Evolutionary conservation across 1,139 yeast genomes (phyloP), one percentile per base, ranked within the genome.

Genomic region (Saccharomycopsis phalli): DNA sequence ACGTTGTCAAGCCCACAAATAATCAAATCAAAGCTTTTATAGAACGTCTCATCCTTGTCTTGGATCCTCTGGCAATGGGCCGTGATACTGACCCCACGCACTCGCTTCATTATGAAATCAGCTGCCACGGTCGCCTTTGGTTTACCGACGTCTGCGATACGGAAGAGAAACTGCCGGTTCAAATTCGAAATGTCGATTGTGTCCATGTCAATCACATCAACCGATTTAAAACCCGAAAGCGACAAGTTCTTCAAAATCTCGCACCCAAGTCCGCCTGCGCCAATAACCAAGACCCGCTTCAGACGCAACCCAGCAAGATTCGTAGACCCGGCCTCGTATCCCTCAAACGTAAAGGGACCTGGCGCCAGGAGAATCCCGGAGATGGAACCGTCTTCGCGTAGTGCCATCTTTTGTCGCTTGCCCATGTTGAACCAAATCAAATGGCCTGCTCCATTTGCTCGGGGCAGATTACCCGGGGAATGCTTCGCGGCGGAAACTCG

Each of bases 241-340:
- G 93, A 91, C 38, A 91, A 64, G 58, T 87, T 77, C 62, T 88
- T 88, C 39, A 91, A 62, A 28, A 91, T 77, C 59, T 91, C 97
- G 62, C 97, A 91, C 0, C 98, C 98, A 8, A 91, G 64, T 0
- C 98, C 98, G 1, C 97, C 97, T 1, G 97, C 96, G 0, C 98
- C 97, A 31, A 88, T 65, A 1, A 81, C 78, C 48, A 69, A 66
- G 48, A 75, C 57, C 44, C 35, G 40, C 21, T 40, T 40, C 2
- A 17, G 11, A 7, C 30, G 30, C 7, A 45, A 28, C 7, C 29
- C 32, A 4, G 27, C 19, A 11, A 45, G 18, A 14, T 27, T 28
- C 18, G 20, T 8, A 4, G 13, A 4, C 6, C 33, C 29, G 2
- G 25, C 29, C 17, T 22, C 40, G 25, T 23, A 44, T 1, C 21